Base-by-base conservation (phyloP, 23 red algal genomes). In the Gracilaria gracilis region DNA sequence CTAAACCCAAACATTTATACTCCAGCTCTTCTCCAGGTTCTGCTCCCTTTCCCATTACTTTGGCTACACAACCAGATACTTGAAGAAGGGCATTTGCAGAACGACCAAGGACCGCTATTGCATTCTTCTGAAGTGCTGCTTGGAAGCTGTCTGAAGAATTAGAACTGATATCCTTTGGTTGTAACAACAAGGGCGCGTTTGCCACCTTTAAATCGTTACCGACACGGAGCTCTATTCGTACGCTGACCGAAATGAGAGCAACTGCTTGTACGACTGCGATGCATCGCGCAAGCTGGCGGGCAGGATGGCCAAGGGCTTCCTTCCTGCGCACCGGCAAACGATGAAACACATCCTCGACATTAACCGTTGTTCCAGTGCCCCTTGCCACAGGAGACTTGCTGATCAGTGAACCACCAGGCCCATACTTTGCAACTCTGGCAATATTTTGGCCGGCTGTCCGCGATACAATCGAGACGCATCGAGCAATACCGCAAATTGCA, bases 321-420 rank as follows among this genome's bases (percentile, higher is more conserved):
- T 82, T 85, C 47, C 80, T 71, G 7, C 95, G 95, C 13, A 98
- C 95, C 19, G 95, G 95, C 32, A 98, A 76, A 49, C 50, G 53
- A 44, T 70, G 77, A 92, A 98, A 98, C 31, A 98, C 80, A 36
- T 64, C 74, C 11, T 59, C 84, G 19, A 89, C 95, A 14, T 42
- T 54, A 2, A 95, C 95, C 16, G 95, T 98, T 34, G 95, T 98
- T 44, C 95, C 95, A 42, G 72, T 48, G 31, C 78, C 36, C 57
- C 95, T 40, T 2, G 95, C 83, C 9, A 69, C 91, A 20, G 81
- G 92, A 61, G 27, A 62, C 15, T 44, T 58, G 16, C 37, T 15
- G 14, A 44, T 27, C 39, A 94, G 70, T 29, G 55, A 71, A 14
- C 91, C 91, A 39, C 77, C 83, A 2, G 74, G 57, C 9, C 69